Percentiles rank a stretch among this genome's conserved stretches.
These are phyloP conservation scores for Chytriomyces sp. DNA, from an alignment of 192 early-diverging fungal species.

Conservation along the genomic window DNA sequence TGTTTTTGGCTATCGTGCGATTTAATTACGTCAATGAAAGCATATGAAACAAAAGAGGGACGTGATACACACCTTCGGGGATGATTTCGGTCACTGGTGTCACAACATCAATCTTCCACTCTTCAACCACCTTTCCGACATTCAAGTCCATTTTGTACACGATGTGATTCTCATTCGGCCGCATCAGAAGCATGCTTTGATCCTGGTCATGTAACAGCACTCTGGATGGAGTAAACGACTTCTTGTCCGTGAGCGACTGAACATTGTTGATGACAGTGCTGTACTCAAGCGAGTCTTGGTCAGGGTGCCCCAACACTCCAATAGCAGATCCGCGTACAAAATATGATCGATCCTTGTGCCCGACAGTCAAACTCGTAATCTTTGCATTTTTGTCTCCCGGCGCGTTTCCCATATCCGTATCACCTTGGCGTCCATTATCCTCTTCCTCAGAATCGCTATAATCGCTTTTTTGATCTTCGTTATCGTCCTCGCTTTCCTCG, in stretches of 20 bases:
- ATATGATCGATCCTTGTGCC: constrained; percentile 87
- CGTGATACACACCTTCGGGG: constrained; percentile 47
- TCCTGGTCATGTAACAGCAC: constrained; percentile 90
- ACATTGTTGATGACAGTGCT: constrained; percentile 82
- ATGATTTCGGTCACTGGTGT: constrained; percentile 71
- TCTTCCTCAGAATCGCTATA: constrained; percentile 50
- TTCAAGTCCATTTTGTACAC: constrained; percentile 92
- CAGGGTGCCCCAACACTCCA: constrained; percentile 84
- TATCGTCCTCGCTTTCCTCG: constrained; percentile 54
- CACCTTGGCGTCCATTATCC: constrained; percentile 32
- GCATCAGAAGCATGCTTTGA: constrained; percentile 76
- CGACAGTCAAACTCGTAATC: constrained; percentile 84
- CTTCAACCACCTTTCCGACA: constrained; percentile 89
- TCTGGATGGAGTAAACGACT: constrained; percentile 71
- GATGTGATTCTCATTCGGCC: constrained; percentile 69
- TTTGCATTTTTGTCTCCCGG: constrained; percentile 44
- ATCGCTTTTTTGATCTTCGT: constrained; percentile 42
- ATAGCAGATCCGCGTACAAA: constrained; percentile 88
- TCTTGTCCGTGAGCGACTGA: constrained; percentile 55
- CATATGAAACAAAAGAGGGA: background rate
- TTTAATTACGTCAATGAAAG: no score
- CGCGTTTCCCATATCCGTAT: constrained; percentile 10
- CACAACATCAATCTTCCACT: constrained; percentile 85
- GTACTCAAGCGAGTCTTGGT: constrained; percentile 75
- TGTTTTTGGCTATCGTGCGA: constrained; percentile 63